Conservation (phyloP, 2,329 filamentous ascomycete genomes). For the Cladosporium austrohemisphaericum region DNA sequence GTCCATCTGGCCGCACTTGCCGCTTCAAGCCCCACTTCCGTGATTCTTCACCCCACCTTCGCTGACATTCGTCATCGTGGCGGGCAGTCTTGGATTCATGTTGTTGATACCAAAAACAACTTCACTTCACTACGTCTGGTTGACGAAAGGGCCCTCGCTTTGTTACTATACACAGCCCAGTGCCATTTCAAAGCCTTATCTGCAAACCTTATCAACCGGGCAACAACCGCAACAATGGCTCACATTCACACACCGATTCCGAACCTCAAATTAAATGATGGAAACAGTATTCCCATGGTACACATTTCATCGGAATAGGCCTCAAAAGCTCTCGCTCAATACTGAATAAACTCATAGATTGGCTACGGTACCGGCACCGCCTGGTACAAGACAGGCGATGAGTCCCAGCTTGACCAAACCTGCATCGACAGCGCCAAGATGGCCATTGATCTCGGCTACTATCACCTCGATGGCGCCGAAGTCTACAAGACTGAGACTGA, state of each 20-base stretch:
- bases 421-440: constrained; percentile 55
- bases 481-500: constrained; percentile 52
- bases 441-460: constrained; percentile 67
- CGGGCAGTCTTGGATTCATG: too few relatives aligned
- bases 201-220: too few relatives aligned
- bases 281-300: constrained; percentile 67
- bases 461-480: constrained; percentile 72
- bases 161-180: too few relatives aligned
- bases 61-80: too few relatives aligned
- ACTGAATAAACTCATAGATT: constrained; percentile 45
- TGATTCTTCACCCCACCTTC: too few relatives aligned
- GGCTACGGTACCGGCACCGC: constrained; percentile 71
- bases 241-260: constrained; percentile 50
- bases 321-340: not conserved
- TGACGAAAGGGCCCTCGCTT: too few relatives aligned
- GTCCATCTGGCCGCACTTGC: too few relatives aligned
- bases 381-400: constrained; percentile 53
- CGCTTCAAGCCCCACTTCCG: too few relatives aligned
- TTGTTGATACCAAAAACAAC: too few relatives aligned
- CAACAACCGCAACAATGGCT: constrained; percentile 7
- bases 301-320: not conserved
- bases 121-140: too few relatives aligned
- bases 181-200: too few relatives aligned
- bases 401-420: constrained; percentile 53
- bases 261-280: constrained; percentile 68